phyloP scores from a whole-genome alignment of 495 filamentous ascomycete species.

The Xylaria cubensis region DNA sequence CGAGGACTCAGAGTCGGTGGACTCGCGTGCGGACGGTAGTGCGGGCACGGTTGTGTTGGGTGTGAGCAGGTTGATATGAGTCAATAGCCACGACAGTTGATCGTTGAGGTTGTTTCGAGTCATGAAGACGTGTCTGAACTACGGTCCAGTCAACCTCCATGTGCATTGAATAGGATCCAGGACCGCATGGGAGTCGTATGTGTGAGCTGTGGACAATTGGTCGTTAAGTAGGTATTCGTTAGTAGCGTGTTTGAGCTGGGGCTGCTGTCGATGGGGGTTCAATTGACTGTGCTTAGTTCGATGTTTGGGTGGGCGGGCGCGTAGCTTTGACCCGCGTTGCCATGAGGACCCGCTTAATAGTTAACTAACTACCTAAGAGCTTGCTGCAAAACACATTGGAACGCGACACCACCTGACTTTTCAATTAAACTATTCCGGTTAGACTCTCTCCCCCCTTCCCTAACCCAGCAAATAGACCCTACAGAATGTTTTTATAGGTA shows the following conservation, averaged over 20 bases:
- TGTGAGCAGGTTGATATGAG: constrained; percentile 44
- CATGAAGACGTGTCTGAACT: constrained; percentile 57
- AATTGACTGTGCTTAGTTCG: background rate
- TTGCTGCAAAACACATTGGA: background rate
- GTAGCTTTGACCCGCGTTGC: constrained; percentile 13
- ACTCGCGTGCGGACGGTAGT: constrained; percentile 39
- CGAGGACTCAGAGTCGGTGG: constrained; percentile 27
- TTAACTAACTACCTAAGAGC: background rate
- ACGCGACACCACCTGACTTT: constrained; percentile 24
- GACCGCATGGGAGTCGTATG: constrained; percentile 26
- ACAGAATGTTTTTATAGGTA: background rate
- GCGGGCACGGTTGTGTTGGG: constrained; percentile 37
- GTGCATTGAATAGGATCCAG: constrained; percentile 39
- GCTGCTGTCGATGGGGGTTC: constrained; percentile 1
- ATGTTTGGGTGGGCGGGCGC: constrained; percentile 6
- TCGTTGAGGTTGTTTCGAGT: constrained; percentile 67
- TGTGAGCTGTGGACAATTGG: constrained; percentile 18
- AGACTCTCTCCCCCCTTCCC: background rate
- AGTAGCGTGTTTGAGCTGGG: background rate
- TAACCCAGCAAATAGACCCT: background rate
- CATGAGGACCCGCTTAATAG: constrained; percentile 1
- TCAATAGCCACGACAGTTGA: constrained; percentile 66
- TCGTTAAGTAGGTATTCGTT: constrained; percentile 10
- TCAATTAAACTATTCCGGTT: constrained; percentile 17
- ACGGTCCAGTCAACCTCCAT: constrained; percentile 41